Base-by-base conservation (phyloP, 176 grass and related monocot genomes). In the Avena insularis region DNA sequence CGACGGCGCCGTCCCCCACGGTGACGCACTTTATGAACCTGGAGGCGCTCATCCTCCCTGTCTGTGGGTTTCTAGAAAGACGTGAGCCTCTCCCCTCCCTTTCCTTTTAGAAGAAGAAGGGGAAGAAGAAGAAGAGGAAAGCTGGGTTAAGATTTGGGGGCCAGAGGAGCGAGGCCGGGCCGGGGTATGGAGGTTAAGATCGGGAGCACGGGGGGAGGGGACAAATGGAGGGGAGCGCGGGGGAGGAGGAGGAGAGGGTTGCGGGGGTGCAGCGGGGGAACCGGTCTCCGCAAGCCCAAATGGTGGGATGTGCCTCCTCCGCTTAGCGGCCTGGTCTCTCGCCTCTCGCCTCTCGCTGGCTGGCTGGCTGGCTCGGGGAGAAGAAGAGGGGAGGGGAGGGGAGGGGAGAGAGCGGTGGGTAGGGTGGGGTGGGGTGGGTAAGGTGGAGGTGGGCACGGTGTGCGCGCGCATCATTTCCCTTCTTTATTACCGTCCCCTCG, bases 1-100 rank as follows among this genome's bases (percentile, higher is more conserved):
- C 91, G 79, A 92, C 91, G 87, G 91, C 91, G 84, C 91, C 91
- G 87, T 92, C 91, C 84, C 91, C 91, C 75, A 92, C 91, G 66
- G 91, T 92, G 68, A 92, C 91, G 87, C 91, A 92, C 91, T 92
- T 92, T 89, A 92, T 89, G 91, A 92, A 92, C 91, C 87, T 87
- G 59, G 91, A 92, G 25, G 91, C 91, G 84, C 91, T 92, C 91
- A 92, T 92, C 91, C 74, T 92, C 91, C 81, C 67, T 81, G 27
- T 53, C 61, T 64, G 15, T 4, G 0, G 12, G 12, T 51, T 2
- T 51, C 12, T 14, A 70, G 33, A 25, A 65, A 29, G 61, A 64
- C 23, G n/a, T 23, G 12, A 65, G 12, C 62, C 64, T 56, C 15
- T 57, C 82, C 8, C 84, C 74, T 21, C 49, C 74, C 57, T 19